These are phyloP conservation scores for Colletotrichum sp. DNA, from an alignment of 2,329 filamentous ascomycete genomes.

Conservation along the genomic window DNA sequence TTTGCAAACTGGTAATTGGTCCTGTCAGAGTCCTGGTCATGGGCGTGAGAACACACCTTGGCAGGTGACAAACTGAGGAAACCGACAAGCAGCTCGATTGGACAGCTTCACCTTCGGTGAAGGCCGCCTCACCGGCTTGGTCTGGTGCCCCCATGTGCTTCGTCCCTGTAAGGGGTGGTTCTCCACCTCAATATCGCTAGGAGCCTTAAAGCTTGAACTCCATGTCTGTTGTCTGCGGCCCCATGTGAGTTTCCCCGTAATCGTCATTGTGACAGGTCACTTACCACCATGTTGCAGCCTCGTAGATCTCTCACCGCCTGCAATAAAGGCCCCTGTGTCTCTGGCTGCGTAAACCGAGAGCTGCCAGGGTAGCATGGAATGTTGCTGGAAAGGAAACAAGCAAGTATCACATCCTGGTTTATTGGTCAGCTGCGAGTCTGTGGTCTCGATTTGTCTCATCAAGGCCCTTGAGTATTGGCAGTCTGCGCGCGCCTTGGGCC, in stretches of 20 bases:
- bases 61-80: not conserved
- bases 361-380: not conserved
- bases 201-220: conserved; percentile 19
- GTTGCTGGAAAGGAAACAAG: not conserved
- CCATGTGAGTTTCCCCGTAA: not conserved
- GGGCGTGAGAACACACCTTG: not conserved
- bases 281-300: conserved; percentile 7
- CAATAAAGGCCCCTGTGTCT: not conserved
- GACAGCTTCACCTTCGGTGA: conserved; percentile 5
- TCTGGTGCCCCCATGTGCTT: not conserved
- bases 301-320: conserved; percentile 20
- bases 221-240: not conserved
- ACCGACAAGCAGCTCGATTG: not conserved
- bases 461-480: not conserved
- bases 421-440: not conserved
- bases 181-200: conserved; percentile 16
- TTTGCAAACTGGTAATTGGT: not conserved
- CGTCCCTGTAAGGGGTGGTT: not conserved
- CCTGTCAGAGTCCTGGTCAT: not conserved
- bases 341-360: not conserved
- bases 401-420: not conserved
- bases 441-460: not conserved
- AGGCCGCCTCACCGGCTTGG: conserved; percentile 1
- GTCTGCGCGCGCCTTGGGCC: not conserved
- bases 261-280: conserved; percentile 12